Percentiles rank a stretch among this genome's conserved stretches.
Evolutionary conservation across 768 basidiomycete species (phyloP).

Genomic region (Psilocybe azurescens): DNA sequence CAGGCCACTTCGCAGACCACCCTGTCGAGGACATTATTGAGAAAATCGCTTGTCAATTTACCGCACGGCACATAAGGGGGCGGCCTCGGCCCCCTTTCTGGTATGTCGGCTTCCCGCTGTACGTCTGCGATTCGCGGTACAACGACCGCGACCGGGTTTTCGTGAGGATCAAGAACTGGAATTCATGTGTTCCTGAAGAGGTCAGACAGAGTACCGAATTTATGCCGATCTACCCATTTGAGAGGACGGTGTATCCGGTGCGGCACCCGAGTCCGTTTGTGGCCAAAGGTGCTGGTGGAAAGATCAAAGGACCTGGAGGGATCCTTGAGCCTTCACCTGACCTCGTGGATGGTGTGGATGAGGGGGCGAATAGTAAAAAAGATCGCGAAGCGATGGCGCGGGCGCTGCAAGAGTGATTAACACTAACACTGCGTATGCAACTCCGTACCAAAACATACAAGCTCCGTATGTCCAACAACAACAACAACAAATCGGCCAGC

Average conservation of each 20-base stretch:
- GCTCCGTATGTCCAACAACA: slow-evolving; percentile 20
- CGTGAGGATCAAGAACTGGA: slow-evolving; percentile 95
- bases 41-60: slow-evolving; percentile 81
- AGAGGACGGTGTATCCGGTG: slow-evolving; percentile 66
- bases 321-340: slow-evolving; percentile 44
- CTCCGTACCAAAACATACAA: slow-evolving; percentile 7
- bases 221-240: slow-evolving; percentile 85
- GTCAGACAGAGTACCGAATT: slow-evolving; percentile 80
- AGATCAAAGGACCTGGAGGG: slow-evolving; percentile 68
- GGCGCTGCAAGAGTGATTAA: neutral
- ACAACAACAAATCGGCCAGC: slow-evolving; percentile 28
- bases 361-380: slow-evolving; percentile 8
- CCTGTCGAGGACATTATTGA: slow-evolving; percentile 90
- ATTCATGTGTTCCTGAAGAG: slow-evolving; percentile 89
- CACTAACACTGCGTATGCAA: slow-evolving; percentile 5
- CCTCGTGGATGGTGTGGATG: neutral
- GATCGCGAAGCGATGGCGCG: neutral
- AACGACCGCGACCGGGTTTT: slow-evolving; percentile 85
- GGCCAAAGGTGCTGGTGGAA: slow-evolving; percentile 39
- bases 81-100: slow-evolving; percentile 85
- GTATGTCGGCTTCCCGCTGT: slow-evolving; percentile 89
- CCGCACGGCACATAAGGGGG: slow-evolving; percentile 80
- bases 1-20: slow-evolving; percentile 90
- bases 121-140: slow-evolving; percentile 91
- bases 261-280: slow-evolving; percentile 78